Base-by-base conservation (phyloP, 768 basidiomycete species). In the Termitomyces sp. region DNA sequence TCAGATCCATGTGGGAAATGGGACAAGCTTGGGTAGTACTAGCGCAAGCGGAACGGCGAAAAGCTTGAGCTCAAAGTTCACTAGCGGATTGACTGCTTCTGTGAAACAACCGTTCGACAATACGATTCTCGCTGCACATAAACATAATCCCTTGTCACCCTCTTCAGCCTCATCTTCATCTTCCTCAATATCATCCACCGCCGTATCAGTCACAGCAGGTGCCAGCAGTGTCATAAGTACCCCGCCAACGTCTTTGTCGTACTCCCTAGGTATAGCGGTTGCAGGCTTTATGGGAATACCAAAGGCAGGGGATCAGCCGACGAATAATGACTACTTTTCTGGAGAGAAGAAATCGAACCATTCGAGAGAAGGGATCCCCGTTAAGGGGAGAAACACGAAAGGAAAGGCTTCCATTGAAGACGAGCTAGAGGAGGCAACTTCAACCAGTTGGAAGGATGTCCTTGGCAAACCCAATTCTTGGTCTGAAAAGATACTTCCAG, bases 221-320 rank as follows among this genome's bases (percentile, higher is more conserved):
- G 76, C 80, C 8, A 75, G 74, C 61, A 81, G 80, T 60, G 72
- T 77, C 16, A 72, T 79, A 61, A 85, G 83, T 67, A 86, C 83
- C 11, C 85, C 85, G 5, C 84, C 83, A 13, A 87, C 85, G 18
- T 85, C 85, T 5, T 72, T 78, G 58, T 83, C 74, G 38, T 78
- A 77, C 68, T 85, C 73, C 4, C 73, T 84, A 12, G 79, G 79
- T 18, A 79, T 78, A 59, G 78, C 69, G 22, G 74, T 79, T 44
- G 73, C 75, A 49, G 77, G 77, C 9, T 74, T 81, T 53, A 67
- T 79, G 57, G 73, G 73, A n/a, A 68, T 76, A 20, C 65, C 72
- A 9, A 76, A 72, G 48, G 66, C 73, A 32, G 69, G 68, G 49
- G 64, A 67, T n/a, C 63, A 60, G n/a, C 46, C 48, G n/a, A 57